phyloP scores from a whole-genome alignment of 163 green algal species.

The Trebouxiophyceae sp. region DNA sequence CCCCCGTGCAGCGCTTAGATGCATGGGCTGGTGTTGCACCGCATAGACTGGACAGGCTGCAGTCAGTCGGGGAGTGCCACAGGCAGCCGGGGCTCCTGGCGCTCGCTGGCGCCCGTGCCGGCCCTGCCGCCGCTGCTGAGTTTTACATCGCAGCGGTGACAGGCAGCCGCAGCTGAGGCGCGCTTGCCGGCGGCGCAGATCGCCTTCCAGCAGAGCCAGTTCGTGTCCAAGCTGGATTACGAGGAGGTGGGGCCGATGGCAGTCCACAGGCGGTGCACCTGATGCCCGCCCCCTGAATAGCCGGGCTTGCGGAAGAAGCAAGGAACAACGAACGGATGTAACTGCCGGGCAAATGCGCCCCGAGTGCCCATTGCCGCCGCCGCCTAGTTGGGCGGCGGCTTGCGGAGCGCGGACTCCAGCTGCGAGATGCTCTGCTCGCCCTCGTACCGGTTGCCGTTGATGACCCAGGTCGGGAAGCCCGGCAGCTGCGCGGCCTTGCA shows the following conservation, averaged over 20 bases:
- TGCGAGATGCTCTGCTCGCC: slow-evolving; percentile 67
- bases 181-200: slow-evolving; percentile 19
- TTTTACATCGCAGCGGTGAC: too few relatives aligned
- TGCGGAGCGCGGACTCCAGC: slow-evolving; percentile 48
- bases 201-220: slow-evolving; percentile 21
- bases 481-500: slow-evolving; percentile 60
- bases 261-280: slow-evolving; percentile 26
- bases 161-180: too few relatives aligned
- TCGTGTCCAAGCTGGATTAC: slow-evolving; percentile 32
- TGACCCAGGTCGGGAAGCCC: slow-evolving; percentile 87
- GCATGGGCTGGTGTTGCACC: too few relatives aligned
- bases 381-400: not conserved
- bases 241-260: slow-evolving; percentile 30
- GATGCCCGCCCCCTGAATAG: slow-evolving; percentile 5
- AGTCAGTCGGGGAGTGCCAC: too few relatives aligned
- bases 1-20: too few relatives aligned
- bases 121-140: too few relatives aligned
- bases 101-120: too few relatives aligned
- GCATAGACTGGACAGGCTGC: too few relatives aligned
- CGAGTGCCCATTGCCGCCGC: not conserved
- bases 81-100: too few relatives aligned
- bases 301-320: not conserved
- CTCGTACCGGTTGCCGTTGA: slow-evolving; percentile 60
- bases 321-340: not conserved
- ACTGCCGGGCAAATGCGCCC: not conserved